Percentiles rank a stretch among this genome's conserved stretches.
Evolutionary conservation across 2,329 filamentous ascomycete genomes (phyloP).

Genomic region (Fusarium beomiforme): DNA sequence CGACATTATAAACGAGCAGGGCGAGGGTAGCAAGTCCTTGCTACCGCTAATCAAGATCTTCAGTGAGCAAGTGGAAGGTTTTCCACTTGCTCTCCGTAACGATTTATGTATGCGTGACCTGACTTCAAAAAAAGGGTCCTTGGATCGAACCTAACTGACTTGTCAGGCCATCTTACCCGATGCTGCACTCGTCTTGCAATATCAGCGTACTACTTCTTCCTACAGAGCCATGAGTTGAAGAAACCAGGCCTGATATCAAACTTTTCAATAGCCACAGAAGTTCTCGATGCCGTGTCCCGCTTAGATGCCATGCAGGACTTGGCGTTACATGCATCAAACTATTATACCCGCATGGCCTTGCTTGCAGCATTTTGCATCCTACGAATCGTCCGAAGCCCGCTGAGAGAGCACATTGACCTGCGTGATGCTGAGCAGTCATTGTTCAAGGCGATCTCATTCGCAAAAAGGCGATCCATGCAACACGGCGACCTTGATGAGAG

Average conservation of each 20-base stretch:
- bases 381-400: neutral
- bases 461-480: neutral
- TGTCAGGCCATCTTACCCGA: neutral
- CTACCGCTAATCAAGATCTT: neutral
- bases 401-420: neutral
- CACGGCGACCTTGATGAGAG: neutral
- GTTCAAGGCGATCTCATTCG: neutral
- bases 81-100: neutral
- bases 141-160: neutral
- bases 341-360: neutral
- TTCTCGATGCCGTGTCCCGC: neutral
- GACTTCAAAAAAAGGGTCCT: neutral
- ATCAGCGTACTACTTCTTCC: neutral
- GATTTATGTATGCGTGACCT: neutral
- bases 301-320: constrained; percentile 3
- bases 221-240: neutral
- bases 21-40: neutral
- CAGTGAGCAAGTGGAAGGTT: neutral
- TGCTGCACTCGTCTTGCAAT: neutral
- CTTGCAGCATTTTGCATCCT: constrained; percentile 1
- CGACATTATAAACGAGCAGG: neutral
- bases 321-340: neutral
- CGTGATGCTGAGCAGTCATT: neutral
- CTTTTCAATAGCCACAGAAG: neutral
- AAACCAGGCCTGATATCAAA: neutral